These are phyloP conservation scores for Calonectria pauciramosa DNA, from an alignment of 2,329 filamentous ascomycete genomes.

Conservation along the genomic window DNA sequence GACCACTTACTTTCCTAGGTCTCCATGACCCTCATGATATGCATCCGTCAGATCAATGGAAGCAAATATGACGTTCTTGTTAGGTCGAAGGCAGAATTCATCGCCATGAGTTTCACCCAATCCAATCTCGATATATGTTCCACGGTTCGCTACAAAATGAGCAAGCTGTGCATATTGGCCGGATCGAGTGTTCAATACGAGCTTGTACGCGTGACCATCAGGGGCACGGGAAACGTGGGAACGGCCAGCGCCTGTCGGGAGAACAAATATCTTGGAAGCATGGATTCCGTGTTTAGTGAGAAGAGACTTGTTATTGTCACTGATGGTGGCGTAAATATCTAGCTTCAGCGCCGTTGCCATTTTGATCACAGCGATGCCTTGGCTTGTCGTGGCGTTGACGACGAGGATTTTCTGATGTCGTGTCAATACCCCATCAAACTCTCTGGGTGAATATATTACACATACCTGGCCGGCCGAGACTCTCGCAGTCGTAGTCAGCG, in stretches of 20 bases:
- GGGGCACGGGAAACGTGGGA: not conserved
- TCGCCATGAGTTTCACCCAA: constrained; percentile 18
- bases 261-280: not conserved
- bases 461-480: not conserved
- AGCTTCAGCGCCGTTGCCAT: constrained; percentile 35
- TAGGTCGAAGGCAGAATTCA: constrained; percentile 22
- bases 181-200: not conserved
- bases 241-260: not conserved
- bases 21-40: constrained; percentile 24
- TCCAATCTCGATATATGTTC: not conserved
- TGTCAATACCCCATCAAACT: not conserved
- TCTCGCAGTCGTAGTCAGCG: constrained; percentile 29
- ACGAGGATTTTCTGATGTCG: constrained; percentile 37
- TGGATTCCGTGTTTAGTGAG: not conserved
- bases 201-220: not conserved
- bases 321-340: constrained; percentile 23
- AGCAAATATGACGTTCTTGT: constrained; percentile 41
- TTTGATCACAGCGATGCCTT: constrained; percentile 41
- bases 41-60: constrained; percentile 39
- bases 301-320: not conserved
- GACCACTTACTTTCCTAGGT: not conserved
- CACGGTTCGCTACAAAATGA: not conserved
- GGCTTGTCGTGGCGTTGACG: constrained; percentile 32
- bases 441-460: not conserved
- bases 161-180: not conserved